Conservation (phyloP, 768 basidiomycete genomes). For the Ramaria rubella region DNA sequence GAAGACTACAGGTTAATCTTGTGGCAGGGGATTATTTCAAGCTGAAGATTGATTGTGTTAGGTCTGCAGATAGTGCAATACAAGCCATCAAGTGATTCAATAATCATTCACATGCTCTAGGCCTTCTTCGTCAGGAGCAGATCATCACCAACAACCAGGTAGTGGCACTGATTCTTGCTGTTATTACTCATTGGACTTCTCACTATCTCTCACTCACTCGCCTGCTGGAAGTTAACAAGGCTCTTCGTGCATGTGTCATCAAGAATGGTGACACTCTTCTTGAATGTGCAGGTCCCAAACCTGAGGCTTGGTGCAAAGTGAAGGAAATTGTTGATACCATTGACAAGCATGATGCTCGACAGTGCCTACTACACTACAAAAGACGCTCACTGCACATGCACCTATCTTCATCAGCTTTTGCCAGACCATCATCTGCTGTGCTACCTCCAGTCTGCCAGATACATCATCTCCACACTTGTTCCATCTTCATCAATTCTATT, state of each 20-base stretch:
- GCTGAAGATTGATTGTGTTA: slow-evolving; percentile 13
- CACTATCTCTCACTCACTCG: slow-evolving; percentile 18
- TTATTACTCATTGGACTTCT: slow-evolving; percentile 30
- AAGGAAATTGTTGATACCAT: too few relatives aligned
- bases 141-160: slow-evolving; percentile 5
- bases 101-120: slow-evolving; percentile 27
- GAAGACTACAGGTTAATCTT: slow-evolving; percentile 29
- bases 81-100: slow-evolving; percentile 29
- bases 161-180: slow-evolving; percentile 26
- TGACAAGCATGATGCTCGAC: too few relatives aligned
- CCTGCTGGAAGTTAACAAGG: slow-evolving; percentile 20
- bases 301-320: neutral
- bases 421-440: too few relatives aligned
- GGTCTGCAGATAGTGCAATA: slow-evolving; percentile 15
- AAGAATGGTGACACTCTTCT: neutral
- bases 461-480: too few relatives aligned
- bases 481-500: too few relatives aligned
- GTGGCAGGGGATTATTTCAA: slow-evolving; percentile 30
- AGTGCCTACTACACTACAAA: too few relatives aligned
- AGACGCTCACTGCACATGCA: too few relatives aligned
- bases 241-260: slow-evolving; percentile 12
- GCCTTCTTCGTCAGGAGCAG: slow-evolving; percentile 24
- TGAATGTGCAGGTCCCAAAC: neutral
- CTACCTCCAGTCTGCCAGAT: too few relatives aligned
- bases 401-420: too few relatives aligned